Evolutionary conservation across 225 moss, liverwort and hornwort genomes (phyloP).

Genomic region (Thuidium tamariscinum): DNA sequence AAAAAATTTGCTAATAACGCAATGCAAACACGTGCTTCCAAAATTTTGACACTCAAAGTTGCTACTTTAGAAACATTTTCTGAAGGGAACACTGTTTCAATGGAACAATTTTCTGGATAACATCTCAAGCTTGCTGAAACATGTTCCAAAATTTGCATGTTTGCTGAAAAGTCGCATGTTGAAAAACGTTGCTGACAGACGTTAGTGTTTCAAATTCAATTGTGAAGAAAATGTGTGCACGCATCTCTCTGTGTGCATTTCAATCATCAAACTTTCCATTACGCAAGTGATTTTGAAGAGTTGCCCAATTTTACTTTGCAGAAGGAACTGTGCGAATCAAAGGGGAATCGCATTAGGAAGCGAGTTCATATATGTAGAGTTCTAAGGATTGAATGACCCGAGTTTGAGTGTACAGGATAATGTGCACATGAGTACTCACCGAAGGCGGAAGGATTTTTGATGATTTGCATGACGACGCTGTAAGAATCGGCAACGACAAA

Average conservation of each 20-base stretch:
- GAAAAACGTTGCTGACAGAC: background rate
- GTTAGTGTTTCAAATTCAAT: background rate
- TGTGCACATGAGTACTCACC: background rate
- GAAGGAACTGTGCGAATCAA: background rate
- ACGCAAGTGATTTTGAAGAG: background rate
- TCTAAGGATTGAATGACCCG: background rate
- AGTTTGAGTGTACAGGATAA: background rate
- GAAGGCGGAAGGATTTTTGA: slow-evolving; percentile 17
- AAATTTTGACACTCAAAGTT: background rate
- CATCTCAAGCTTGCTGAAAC: background rate
- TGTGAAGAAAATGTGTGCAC: background rate
- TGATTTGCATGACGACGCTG: slow-evolving; percentile 10
- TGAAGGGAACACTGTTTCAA: background rate
- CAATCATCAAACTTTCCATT: background rate
- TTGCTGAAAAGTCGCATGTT: background rate
- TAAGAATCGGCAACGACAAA: slow-evolving; percentile 34
- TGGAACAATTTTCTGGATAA: background rate
- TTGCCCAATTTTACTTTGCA: background rate
- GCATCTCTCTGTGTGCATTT: background rate
- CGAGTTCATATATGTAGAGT: background rate
- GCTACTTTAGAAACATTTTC: background rate
- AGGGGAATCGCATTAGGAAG: background rate
- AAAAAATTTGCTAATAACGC: background rate
- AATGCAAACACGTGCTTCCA: background rate
- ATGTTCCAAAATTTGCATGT: background rate